These are phyloP conservation scores for Leptomonas seymouri DNA, from an alignment of 208 protist genomes.

Conservation along the genomic window DNA sequence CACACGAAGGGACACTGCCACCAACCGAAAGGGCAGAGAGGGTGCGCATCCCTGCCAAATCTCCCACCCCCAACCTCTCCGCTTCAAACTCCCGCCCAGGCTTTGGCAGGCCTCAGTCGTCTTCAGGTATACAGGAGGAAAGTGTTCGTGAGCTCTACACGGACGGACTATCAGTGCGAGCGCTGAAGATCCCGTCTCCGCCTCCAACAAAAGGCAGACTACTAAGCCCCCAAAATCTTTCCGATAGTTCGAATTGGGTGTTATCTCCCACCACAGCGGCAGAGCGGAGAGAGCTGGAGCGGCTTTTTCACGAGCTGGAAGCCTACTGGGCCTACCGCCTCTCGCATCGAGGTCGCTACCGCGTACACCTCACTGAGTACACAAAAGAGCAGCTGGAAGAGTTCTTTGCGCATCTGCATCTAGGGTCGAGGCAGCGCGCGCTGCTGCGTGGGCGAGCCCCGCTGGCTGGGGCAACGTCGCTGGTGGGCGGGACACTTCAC, in stretches of 20 bases:
- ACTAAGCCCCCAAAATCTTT: neutral
- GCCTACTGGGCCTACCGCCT: conserved; percentile 34
- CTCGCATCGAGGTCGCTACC: conserved; percentile 33
- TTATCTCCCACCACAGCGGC: conserved; percentile 29
- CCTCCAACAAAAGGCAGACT: conserved; percentile 2
- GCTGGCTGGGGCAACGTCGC: conserved; percentile 55
- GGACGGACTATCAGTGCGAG: neutral
- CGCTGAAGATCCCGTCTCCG: neutral
- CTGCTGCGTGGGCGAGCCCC: conserved; percentile 69
- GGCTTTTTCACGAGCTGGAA: conserved; percentile 56
- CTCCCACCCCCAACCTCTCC: neutral
- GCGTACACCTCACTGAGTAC: conserved; percentile 55
- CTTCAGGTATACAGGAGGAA: too few species aligned
- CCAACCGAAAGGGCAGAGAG: conserved; percentile 3
- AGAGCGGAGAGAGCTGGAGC: conserved; percentile 49
- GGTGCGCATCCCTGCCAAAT: neutral
- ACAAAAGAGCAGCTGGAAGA: conserved; percentile 62
- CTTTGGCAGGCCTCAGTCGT: neutral
- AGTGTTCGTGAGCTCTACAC: too few species aligned
- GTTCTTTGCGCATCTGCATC: conserved; percentile 70
- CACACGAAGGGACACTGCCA: neutral
- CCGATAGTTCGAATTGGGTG: conserved; percentile 8
- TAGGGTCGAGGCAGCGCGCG: conserved; percentile 46
- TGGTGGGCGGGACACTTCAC: conserved; percentile 74
- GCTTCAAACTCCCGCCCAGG: neutral